Evolutionary conservation across 495 filamentous ascomycete species (phyloP).

Genomic region (Rhypophila decipiens): DNA sequence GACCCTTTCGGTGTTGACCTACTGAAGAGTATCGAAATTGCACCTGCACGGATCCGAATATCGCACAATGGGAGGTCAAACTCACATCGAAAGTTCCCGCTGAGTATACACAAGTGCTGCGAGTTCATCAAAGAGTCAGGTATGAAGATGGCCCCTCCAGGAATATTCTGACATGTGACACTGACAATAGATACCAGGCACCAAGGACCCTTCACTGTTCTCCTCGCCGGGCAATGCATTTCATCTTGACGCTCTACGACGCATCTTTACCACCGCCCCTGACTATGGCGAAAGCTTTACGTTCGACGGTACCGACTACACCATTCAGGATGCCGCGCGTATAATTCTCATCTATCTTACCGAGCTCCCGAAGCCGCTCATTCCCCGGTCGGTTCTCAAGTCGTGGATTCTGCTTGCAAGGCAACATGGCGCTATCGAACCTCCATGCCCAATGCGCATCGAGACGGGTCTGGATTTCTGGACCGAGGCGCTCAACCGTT

Average conservation of each 20-base stretch:
- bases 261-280: constrained; percentile 15
- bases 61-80: constrained; percentile 21
- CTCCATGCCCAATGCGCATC: constrained; percentile 10
- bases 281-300: constrained; percentile 19
- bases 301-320: constrained; percentile 18
- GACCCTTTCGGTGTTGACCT: constrained; percentile 21
- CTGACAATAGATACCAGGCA: constrained; percentile 4
- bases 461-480: constrained; percentile 27
- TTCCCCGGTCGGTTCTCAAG: constrained; percentile 16
- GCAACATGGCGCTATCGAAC: constrained; percentile 22
- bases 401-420: constrained; percentile 23
- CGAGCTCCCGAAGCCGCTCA: constrained; percentile 19
- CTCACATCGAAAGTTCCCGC: constrained; percentile 18
- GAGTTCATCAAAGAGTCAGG: constrained; percentile 21
- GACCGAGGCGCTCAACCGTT: constrained; percentile 26
- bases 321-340: constrained; percentile 19
- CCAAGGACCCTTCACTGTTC: constrained; percentile 14
- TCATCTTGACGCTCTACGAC: constrained; percentile 16
- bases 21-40: constrained; percentile 16
- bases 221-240: constrained; percentile 14
- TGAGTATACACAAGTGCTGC: constrained; percentile 24
- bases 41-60: constrained; percentile 21
- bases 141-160: background rate
- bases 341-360: constrained; percentile 21
- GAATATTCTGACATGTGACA: background rate